A percentile compares a stretch with the other conserved stretches of the same genome.
Conservation (phyloP, 2,329 filamentous ascomycete genomes). For the Xylaria sp. region DNA sequence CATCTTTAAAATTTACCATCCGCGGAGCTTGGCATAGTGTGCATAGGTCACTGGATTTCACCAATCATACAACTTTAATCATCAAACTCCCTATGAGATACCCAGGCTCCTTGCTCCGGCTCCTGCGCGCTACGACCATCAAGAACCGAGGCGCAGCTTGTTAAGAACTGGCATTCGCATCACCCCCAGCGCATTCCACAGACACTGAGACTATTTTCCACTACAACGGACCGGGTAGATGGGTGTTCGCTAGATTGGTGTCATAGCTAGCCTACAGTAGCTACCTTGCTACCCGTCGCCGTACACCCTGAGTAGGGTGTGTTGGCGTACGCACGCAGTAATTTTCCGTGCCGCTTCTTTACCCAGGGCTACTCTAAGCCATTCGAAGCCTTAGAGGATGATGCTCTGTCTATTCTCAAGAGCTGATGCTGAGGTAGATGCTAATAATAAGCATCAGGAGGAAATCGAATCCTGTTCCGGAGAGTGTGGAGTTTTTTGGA, state of each 20-base stretch:
- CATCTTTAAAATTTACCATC: constrained; percentile 10
- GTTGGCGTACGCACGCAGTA: too few relatives aligned
- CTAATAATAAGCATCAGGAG: constrained; percentile 23
- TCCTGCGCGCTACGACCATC: constrained; percentile 14
- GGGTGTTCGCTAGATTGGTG: not conserved
- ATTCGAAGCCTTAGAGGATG: not conserved
- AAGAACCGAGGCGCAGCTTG: constrained; percentile 7
- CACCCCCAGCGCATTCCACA: constrained; percentile 22
- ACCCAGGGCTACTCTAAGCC: not conserved
- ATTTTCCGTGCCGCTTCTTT: not conserved
- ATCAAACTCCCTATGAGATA: not conserved
- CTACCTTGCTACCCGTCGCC: not conserved
- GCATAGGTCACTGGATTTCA: constrained; percentile 15
- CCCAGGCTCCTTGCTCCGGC: constrained; percentile 10
- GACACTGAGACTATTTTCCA: not conserved
- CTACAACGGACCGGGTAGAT: not conserved
- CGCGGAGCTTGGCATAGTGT: constrained; percentile 17
- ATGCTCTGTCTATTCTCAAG: not conserved
- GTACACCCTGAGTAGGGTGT: not conserved
- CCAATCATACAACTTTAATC: constrained; percentile 15
- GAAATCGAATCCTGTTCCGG: constrained; percentile 30
- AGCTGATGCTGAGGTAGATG: not conserved
- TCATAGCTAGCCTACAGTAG: not conserved
- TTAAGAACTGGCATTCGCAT: constrained; percentile 19
- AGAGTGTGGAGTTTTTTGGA: constrained; percentile 37